These are phyloP conservation scores for Cephaloascus albidus DNA, from an alignment of 805 yeast genomes.

Conservation along the genomic window DNA sequence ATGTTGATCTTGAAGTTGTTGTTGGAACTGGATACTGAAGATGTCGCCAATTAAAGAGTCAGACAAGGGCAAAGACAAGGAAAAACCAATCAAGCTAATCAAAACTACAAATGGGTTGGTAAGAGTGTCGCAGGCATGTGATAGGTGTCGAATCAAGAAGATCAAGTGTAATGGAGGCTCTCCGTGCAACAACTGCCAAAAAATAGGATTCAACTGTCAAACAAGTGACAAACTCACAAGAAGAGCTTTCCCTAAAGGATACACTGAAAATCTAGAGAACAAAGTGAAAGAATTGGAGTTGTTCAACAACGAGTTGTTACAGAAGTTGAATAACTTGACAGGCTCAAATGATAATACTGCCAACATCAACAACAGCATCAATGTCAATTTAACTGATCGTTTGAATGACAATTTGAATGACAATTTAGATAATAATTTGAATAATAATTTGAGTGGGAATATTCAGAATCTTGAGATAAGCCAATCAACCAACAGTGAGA, in stretches of 20 bases:
- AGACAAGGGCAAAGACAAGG: too few species aligned
- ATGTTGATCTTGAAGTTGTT: too few species aligned
- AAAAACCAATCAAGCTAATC: slow-evolving; percentile 1
- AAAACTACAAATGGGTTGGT: slow-evolving; percentile 16
- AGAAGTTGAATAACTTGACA: slow-evolving; percentile 17
- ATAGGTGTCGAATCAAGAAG: slow-evolving; percentile 68
- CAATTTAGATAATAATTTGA: background rate
- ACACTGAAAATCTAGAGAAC: slow-evolving; percentile 65
- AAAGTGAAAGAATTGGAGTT: slow-evolving; percentile 53
- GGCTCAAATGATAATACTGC: slow-evolving; percentile 7
- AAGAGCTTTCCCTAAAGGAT: slow-evolving; percentile 74
- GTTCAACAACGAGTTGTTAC: slow-evolving; percentile 31
- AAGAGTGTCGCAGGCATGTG: slow-evolving; percentile 74
- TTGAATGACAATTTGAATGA: background rate
- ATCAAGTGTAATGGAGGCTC: slow-evolving; percentile 67
- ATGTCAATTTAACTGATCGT: background rate
- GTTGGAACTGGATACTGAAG: too few species aligned
- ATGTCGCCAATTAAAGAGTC: too few species aligned
- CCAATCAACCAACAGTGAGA: background rate
- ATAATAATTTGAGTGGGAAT: background rate
- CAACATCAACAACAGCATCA: slow-evolving; percentile 3
- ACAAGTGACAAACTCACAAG: slow-evolving; percentile 68
- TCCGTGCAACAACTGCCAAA: slow-evolving; percentile 63
- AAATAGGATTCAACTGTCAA: slow-evolving; percentile 58
- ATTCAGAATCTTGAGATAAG: background rate